Evolutionary conservation across 495 filamentous ascomycete genomes (phyloP), one percentile per base, ranked within the genome.

Genomic region (Collariella sp.): DNA sequence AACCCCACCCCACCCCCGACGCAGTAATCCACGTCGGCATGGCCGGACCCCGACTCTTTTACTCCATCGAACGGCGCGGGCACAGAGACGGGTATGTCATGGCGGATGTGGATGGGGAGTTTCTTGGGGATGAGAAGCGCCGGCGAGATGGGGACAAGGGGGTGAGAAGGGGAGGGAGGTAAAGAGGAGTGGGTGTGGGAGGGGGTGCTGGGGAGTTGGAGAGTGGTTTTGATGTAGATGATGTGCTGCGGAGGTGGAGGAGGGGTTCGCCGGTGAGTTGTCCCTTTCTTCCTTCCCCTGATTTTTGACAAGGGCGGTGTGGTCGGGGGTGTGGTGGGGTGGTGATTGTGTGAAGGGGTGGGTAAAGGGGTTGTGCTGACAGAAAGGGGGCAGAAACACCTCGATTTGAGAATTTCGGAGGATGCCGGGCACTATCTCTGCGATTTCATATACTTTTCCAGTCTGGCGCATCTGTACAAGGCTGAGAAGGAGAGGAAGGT

Each of bases 371-470:
- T 3, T 11, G 56, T 16, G 51, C 31, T 18, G 13, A 22, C 36
- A 44, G 23, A 20, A 22, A 7, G 23, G 47, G 68, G 65, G 48
- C 70, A 16, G 70, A 72, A 35, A 23, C 45, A 56, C 13, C 59
- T 76, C 22, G 83, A 87, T 57, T 61, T 88, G 1, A 74, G 81
- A 7, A 70, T 84, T 12, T 88, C 85, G 5, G 79, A 83, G 40
- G 85, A 94, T 62, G 85, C 89, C 0, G 89, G 89, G 0, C 83
- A 80, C 41, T 95, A 85, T 62, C 72, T 91, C 15, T 95, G 89
- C 65, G 89, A 91, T 60, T 95, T 90, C 63, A 90, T 86, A 45
- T 93, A 87, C 68, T 94, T 83, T 70, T 84, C 84, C 6, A 87
- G 81, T 56, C 61, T 95, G 65, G 77, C 83, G 18, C 70, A 71